Base-by-base conservation (phyloP, 768 basidiomycete species). In the Rhizopogon vesiculosus region DNA sequence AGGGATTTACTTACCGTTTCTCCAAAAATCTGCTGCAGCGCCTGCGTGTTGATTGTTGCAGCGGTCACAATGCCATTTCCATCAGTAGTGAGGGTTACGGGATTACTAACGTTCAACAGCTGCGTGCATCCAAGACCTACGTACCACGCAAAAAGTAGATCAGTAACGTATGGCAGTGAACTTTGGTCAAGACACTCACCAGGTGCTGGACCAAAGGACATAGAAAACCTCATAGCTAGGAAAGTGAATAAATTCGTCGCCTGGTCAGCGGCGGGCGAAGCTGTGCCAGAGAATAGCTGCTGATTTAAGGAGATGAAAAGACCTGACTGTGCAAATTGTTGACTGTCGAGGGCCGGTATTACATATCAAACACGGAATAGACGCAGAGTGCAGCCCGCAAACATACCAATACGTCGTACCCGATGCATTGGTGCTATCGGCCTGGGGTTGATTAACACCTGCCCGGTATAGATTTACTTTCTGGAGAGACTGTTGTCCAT, bases 401-500 rank as follows among this genome's bases (percentile, higher is more conserved):
- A 48, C 61, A 15, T 43, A 66, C 65, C 66, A 66, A 40, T 68
- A 66, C 0, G 60, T 54, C 28, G 52, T 2, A 22, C 1, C 60
- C 4, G 66, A 66, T 7, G 66, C 64, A 39, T 66, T 66, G 1
- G 58, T 43, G 38, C 52, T 59, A 35, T 66, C 59, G 3, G 66
- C 66, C 12, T 53, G 56, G 5, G 66, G 64, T 28, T 66, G 66
- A 35, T 67, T 67, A 22, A 66, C 58, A 28, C 66, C 66, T 22
- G 51, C 59, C 7, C 66, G 66, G 38, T 68, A 66, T 29, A 66
- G 56, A 44, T 66, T 68, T 5, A 66, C 66, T 58, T 66, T 66
- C 29, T 51, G 40, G 42, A 66, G 66, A 2, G 61, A 64, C 18
- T 41, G 56, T 22, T 68, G 58, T 35, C 60, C 66, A 12, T 64